A percentile compares a stretch with the other conserved stretches of the same genome.
phyloP scores from a whole-genome alignment of 2,329 filamentous ascomycete genomes.

The Clathrospora elynae region DNA sequence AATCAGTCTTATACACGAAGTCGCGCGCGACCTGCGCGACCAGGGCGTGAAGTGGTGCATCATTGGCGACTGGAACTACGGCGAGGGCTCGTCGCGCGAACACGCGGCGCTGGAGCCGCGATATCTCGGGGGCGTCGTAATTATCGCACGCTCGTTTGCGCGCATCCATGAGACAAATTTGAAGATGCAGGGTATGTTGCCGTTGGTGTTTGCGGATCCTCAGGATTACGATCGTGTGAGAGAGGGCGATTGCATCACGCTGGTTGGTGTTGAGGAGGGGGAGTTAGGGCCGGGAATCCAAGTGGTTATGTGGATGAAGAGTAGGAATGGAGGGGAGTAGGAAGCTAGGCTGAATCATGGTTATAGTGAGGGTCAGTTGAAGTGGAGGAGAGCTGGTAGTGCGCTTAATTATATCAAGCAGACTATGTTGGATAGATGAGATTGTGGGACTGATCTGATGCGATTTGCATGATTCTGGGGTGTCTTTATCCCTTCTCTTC shows the following conservation, averaged over 20 bases:
- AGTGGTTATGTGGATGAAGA: slow-evolving; percentile 38
- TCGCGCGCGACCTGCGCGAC: slow-evolving; percentile 31
- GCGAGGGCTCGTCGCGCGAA: slow-evolving; percentile 35
- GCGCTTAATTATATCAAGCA: slow-evolving; percentile 41
- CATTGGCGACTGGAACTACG: slow-evolving; percentile 43
- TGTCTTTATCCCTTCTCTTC: no score
- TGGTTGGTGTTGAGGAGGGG: slow-evolving; percentile 23
- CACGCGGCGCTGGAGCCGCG: slow-evolving; percentile 38
- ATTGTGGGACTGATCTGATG: not conserved
- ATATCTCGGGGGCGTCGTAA: slow-evolving; percentile 27
- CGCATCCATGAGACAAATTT: slow-evolving; percentile 40
- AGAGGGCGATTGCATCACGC: slow-evolving; percentile 24
- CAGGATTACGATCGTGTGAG: slow-evolving; percentile 27
- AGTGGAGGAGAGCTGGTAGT: slow-evolving; percentile 45
- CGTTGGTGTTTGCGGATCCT: slow-evolving; percentile 29
- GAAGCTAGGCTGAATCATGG: slow-evolving; percentile 41
- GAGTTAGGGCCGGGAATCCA: slow-evolving; percentile 33
- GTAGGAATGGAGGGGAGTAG: slow-evolving; percentile 34
- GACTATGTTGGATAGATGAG: slow-evolving; percentile 1
- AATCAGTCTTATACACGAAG: slow-evolving; percentile 31
- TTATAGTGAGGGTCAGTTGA: slow-evolving; percentile 40
- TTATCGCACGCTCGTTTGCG: slow-evolving; percentile 36
- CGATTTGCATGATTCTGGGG: no score
- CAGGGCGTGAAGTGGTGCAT: slow-evolving; percentile 38
- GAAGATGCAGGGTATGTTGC: slow-evolving; percentile 40